Evolutionary conservation across 1,284 basidiomycete species (phyloP).

Genomic region (Fomitopsis palustris): DNA sequence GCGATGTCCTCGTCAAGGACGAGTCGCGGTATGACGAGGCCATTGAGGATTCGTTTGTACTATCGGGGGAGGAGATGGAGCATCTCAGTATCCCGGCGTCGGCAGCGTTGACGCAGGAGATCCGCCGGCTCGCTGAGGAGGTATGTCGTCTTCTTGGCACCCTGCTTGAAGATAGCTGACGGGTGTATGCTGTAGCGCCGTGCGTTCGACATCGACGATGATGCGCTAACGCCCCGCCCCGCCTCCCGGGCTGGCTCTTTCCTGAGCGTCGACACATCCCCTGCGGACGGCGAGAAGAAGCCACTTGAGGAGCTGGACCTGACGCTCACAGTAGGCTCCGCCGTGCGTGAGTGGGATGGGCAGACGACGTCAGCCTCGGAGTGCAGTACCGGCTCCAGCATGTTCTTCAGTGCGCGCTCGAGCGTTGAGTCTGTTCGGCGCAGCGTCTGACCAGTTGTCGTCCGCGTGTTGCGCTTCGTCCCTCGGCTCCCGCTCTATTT

Average conservation of each 20-base stretch:
- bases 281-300: neutral
- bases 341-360: slow-evolving; percentile 11
- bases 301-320: neutral
- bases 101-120: neutral
- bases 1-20: neutral
- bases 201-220: neutral
- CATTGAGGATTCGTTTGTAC: slow-evolving; percentile 7
- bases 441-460: neutral
- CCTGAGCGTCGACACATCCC: neutral
- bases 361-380: slow-evolving; percentile 1
- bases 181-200: neutral
- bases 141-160: neutral
- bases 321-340: neutral
- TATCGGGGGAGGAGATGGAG: slow-evolving; percentile 12
- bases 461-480: neutral
- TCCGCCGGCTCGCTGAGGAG: neutral
- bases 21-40: neutral
- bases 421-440: slow-evolving; percentile 11
- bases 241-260: neutral
- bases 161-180: neutral
- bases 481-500: neutral
- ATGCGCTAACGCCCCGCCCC: neutral
- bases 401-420: slow-evolving; percentile 20
- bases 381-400: slow-evolving; percentile 8
- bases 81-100: neutral